A percentile compares a stretch with the other conserved stretches of the same genome.
phyloP scores from a whole-genome alignment of 2,329 filamentous ascomycete species.

The Emmonsia crescens region DNA sequence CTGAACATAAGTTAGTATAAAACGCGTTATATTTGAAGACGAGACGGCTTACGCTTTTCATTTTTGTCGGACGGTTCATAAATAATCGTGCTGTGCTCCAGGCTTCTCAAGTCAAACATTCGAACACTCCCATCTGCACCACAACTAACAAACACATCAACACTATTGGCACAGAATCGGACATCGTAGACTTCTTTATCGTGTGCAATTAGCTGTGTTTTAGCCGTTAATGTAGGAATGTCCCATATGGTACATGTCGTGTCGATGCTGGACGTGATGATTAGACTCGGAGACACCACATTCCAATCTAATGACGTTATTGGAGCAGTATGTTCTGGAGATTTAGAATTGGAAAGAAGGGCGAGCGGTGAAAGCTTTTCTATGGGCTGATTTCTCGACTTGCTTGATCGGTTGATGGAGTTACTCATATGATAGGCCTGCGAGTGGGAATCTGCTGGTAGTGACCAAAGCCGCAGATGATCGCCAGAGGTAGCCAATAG shows the following conservation, averaged over 20 bases:
- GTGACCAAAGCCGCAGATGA: conserved; percentile 84
- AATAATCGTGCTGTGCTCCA: conserved; percentile 98
- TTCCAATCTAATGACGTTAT: conserved; percentile 98
- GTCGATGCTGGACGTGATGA: conserved; percentile 97
- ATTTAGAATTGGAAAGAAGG: conserved; percentile 93
- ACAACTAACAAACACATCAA: conserved; percentile 98
- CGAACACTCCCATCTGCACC: conserved; percentile 94
- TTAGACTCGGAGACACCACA: conserved; percentile 87
- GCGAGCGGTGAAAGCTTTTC: conserved; percentile 85
- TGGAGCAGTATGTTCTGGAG: conserved; percentile 92
- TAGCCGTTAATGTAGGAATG: conserved; percentile 92
- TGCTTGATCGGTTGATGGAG: conserved; percentile 57
- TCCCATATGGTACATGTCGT: conserved; percentile 99
- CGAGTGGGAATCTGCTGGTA: conserved; percentile 52
- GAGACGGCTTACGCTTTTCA: conserved; percentile 43
- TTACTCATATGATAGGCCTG: conserved; percentile 49
- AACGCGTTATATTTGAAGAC: conserved; percentile 2
- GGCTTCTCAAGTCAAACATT: conserved; percentile 94
- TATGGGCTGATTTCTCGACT: conserved; percentile 50
- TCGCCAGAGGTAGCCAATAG: conserved; percentile 90
- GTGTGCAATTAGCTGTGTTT: conserved; percentile 95
- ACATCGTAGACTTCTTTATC: conserved; percentile 99
- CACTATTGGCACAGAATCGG: conserved; percentile 91
- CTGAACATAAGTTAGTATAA: conserved; percentile 18
- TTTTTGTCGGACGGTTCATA: conserved; percentile 93